Conservation (phyloP, 73 alveolate genomes). For the Tetrahymena borealis region DNA sequence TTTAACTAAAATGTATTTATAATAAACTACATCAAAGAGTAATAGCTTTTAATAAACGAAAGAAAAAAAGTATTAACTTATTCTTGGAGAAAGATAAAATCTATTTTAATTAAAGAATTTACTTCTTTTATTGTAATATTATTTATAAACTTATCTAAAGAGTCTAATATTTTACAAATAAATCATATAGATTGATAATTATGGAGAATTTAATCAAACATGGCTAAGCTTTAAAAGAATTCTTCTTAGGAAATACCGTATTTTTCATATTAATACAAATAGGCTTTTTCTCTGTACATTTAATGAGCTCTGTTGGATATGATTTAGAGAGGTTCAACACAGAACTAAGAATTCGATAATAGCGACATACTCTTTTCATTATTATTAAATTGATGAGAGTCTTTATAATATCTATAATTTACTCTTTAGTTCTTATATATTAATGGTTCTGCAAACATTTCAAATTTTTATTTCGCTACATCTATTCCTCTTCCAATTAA, state of each 20-base stretch:
- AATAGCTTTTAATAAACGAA: too few species aligned
- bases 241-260: slow-evolving; percentile 12
- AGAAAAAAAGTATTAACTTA: too few species aligned
- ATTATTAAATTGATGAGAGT: slow-evolving; percentile 24
- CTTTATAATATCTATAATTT: neutral
- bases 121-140: neutral
- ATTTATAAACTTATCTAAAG: too few species aligned
- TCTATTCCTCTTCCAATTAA: slow-evolving; percentile 28
- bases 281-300: slow-evolving; percentile 31
- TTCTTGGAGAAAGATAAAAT: too few species aligned
- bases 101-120: too few species aligned
- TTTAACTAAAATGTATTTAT: too few species aligned
- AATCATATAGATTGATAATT: slow-evolving; percentile 12
- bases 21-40: too few species aligned
- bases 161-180: neutral
- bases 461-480: slow-evolving; percentile 14
- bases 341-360: slow-evolving; percentile 3
- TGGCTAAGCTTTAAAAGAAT: slow-evolving; percentile 16
- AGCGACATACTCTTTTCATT: slow-evolving; percentile 25
- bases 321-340: slow-evolving; percentile 2
- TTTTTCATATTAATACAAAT: slow-evolving; percentile 31
- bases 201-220: slow-evolving; percentile 16
- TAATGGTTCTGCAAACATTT: slow-evolving; percentile 1
- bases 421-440: neutral
- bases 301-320: slow-evolving; percentile 23